A percentile compares a stretch with the other conserved stretches of the same genome.
These are phyloP conservation scores for Fusarium humuli DNA, from an alignment of 2,329 filamentous ascomycete species.

Conservation along the genomic window DNA sequence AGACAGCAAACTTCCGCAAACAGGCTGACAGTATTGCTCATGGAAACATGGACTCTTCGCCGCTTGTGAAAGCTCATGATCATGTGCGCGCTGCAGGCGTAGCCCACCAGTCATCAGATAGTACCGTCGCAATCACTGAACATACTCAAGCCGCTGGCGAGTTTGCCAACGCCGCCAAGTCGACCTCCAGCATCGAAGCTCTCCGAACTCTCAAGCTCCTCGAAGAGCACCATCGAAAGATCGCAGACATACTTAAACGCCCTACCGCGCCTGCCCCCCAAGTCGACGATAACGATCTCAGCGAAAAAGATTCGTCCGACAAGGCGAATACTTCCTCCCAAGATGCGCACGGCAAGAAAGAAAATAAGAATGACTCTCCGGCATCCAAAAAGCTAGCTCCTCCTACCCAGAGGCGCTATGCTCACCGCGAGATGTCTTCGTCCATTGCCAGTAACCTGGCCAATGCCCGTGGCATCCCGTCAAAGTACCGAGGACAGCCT, in stretches of 20 bases:
- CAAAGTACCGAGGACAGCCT: conserved; percentile 73
- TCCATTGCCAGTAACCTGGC: conserved; percentile 92
- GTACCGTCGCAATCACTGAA: conserved; percentile 85
- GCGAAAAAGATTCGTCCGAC: conserved; percentile 48
- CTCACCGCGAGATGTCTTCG: conserved; percentile 77
- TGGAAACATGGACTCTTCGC: conserved; percentile 54
- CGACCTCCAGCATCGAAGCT: conserved; percentile 76
- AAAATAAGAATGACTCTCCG: conserved; percentile 33
- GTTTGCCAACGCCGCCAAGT: conserved; percentile 84
- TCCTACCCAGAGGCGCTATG: conserved; percentile 61
- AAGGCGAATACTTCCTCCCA: conserved; percentile 35
- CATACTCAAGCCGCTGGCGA: conserved; percentile 90
- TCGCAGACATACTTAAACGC: conserved; percentile 83
- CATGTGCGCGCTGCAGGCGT: conserved; percentile 89
- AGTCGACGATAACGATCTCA: conserved; percentile 39
- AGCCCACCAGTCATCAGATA: conserved; percentile 76
- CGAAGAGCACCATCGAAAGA: conserved; percentile 85
- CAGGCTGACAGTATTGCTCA: not conserved
- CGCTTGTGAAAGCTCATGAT: conserved; percentile 77
- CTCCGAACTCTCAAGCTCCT: conserved; percentile 85
- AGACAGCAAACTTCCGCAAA: not conserved
- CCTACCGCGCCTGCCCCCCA: conserved; percentile 63
- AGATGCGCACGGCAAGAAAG: conserved; percentile 41
- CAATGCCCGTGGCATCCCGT: conserved; percentile 82
- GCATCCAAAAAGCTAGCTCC: conserved; percentile 49